Evolutionary conservation across 192 early-diverging fungal species (phyloP).

Genomic region (Jimgerdemannia lactiflua): DNA sequence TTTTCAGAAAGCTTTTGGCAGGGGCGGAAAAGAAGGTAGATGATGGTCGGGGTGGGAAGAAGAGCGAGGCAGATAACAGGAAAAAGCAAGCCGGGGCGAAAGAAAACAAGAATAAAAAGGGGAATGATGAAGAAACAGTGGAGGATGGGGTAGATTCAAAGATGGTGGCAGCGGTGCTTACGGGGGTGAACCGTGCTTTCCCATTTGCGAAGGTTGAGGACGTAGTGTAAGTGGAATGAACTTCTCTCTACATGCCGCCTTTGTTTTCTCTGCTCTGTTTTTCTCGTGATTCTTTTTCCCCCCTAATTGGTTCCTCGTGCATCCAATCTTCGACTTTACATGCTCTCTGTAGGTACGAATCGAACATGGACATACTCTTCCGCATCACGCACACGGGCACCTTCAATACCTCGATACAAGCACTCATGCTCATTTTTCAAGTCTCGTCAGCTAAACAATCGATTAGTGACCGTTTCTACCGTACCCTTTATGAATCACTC

Average conservation of each 20-base stretch:
- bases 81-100: conserved; percentile 19
- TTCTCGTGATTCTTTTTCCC: too few relatives aligned
- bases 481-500: conserved; percentile 85
- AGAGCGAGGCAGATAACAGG: conserved; percentile 27
- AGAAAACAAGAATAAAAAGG: conserved; percentile 28
- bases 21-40: conserved; percentile 24
- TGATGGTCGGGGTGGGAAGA: background rate
- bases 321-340: background rate
- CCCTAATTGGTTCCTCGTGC: too few relatives aligned
- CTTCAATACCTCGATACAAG: conserved; percentile 94
- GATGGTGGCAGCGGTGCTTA: conserved; percentile 87
- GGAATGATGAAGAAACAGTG: conserved; percentile 39
- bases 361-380: conserved; percentile 88
- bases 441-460: conserved; percentile 47
- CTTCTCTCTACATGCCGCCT: background rate
- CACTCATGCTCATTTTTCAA: conserved; percentile 86
- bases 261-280: conserved; percentile 6
- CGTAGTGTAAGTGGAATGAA: conserved; percentile 38
- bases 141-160: conserved; percentile 73
- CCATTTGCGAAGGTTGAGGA: conserved; percentile 86
- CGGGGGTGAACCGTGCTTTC: conserved; percentile 94
- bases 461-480: conserved; percentile 86
- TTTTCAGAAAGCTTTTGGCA: conserved; percentile 83
- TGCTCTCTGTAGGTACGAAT: background rate
- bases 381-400: conserved; percentile 83